A percentile compares a stretch with the other conserved stretches of the same genome.
Evolutionary conservation across 2,329 filamentous ascomycete species (phyloP).

Genomic region (Rhinocladiella mackenziei): DNA sequence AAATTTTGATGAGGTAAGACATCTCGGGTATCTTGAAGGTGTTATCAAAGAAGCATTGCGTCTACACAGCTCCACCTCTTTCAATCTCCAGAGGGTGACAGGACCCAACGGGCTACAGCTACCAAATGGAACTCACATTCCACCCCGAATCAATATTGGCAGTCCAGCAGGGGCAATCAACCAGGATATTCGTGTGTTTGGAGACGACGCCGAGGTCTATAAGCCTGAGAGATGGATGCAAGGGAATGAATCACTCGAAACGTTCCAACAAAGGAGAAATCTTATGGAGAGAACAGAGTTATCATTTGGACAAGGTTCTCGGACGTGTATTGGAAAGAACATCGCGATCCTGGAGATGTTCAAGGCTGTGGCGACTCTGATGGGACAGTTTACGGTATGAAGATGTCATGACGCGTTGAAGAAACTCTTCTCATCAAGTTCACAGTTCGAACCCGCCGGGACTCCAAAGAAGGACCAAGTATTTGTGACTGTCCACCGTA

Average conservation of each 20-base stretch:
- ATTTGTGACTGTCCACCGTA: too few species aligned
- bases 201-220: conserved; percentile 6
- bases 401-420: too few species aligned
- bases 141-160: conserved; percentile 10
- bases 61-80: conserved; percentile 1
- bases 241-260: background rate
- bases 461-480: too few species aligned
- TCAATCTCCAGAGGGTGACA: conserved; percentile 10
- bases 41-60: conserved; percentile 11
- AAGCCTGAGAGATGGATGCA: conserved; percentile 11
- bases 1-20: conserved; percentile 3
- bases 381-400: too few species aligned
- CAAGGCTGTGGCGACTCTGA: conserved; percentile 15
- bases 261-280: conserved; percentile 3
- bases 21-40: conserved; percentile 8
- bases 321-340: conserved; percentile 16
- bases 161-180: conserved; percentile 6
- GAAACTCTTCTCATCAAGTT: too few species aligned
- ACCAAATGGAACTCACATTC: conserved; percentile 8
- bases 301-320: conserved; percentile 6
- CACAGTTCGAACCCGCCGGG: too few species aligned
- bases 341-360: conserved; percentile 11
- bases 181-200: conserved; percentile 5
- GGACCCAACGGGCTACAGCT: conserved; percentile 1
- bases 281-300: conserved; percentile 10